These are phyloP conservation scores for Penicillium turbatum DNA, from an alignment of 495 filamentous ascomycete species.

Conservation along the genomic window DNA sequence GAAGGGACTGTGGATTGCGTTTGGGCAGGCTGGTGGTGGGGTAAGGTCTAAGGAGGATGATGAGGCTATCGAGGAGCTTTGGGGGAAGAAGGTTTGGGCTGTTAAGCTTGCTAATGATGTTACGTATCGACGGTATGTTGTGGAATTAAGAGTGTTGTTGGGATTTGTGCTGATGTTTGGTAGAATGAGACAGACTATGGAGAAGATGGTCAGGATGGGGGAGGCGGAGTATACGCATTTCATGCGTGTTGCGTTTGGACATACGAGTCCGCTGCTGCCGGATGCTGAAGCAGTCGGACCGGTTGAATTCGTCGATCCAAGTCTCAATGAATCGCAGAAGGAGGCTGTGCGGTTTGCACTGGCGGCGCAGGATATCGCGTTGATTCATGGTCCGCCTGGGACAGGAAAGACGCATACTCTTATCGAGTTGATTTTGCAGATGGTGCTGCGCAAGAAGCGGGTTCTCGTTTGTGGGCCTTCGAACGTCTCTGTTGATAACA, in stretches of 20 bases:
- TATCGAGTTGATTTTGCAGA: conserved; percentile 88
- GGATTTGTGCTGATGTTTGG: conserved; percentile 7
- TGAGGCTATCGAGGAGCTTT: conserved; percentile 57
- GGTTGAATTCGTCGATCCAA: conserved; percentile 71
- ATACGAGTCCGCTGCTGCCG: conserved; percentile 34
- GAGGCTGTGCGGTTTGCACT: conserved; percentile 87
- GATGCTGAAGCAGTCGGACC: conserved; percentile 54
- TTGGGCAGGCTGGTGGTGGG: conserved; percentile 59
- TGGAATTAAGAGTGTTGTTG: too few species aligned
- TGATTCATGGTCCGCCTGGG: conserved; percentile 94
- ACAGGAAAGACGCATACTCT: conserved; percentile 98
- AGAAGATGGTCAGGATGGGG: conserved; percentile 65
- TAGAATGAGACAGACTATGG: conserved; percentile 90
- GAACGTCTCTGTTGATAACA: conserved; percentile 97
- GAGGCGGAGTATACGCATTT: conserved; percentile 68
- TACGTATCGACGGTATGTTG: conserved; percentile 69
- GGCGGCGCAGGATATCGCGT: conserved; percentile 73
- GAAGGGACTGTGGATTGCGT: conserved; percentile 58
- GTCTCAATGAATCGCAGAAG: conserved; percentile 85
- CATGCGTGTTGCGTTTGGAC: conserved; percentile 78
- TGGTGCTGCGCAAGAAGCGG: conserved; percentile 64
- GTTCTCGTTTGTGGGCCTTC: conserved; percentile 92
- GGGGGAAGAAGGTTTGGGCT: conserved; percentile 61
- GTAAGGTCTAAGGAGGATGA: conserved; percentile 46
- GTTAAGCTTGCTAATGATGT: conserved; percentile 96